A percentile compares a stretch with the other conserved stretches of the same genome.
Conservation (phyloP, 148 eudicot species). For the Rhododendron simsii region DNA sequence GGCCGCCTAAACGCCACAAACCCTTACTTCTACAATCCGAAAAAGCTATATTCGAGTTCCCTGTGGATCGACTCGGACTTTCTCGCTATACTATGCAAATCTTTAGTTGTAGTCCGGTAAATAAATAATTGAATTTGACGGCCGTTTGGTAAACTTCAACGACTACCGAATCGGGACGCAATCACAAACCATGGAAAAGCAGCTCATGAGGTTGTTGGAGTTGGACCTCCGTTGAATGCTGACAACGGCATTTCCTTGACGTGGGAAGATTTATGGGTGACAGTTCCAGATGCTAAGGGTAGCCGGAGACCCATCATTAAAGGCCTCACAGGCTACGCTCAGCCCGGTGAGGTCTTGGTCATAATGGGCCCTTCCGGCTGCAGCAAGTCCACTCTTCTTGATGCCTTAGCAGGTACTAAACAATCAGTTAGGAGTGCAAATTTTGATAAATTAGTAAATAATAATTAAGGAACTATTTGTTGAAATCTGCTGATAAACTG, state of each 20-base stretch:
- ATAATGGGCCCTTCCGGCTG: slow-evolving; percentile 21
- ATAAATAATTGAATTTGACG: too few relatives aligned
- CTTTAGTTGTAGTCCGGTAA: too few relatives aligned
- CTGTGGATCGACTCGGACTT: too few relatives aligned
- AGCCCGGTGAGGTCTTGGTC: slow-evolving; percentile 12
- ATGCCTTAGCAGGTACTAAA: slow-evolving; percentile 10
- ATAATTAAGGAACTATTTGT: too few relatives aligned
- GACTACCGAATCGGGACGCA: too few relatives aligned
- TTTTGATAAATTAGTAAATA: too few relatives aligned
- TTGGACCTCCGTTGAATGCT: background rate
- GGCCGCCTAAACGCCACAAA: too few relatives aligned
- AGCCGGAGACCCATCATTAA: slow-evolving; percentile 13
- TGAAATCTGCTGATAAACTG: background rate
- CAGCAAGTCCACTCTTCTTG: slow-evolving; percentile 20
- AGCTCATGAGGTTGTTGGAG: background rate
- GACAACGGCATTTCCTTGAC: slow-evolving; percentile 8
- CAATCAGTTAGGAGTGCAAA: background rate
- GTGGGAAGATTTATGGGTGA: slow-evolving; percentile 21
- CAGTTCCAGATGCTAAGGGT: slow-evolving; percentile 1
- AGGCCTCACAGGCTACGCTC: slow-evolving; percentile 9
- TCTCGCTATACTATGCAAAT: too few relatives aligned
- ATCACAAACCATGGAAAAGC: background rate
- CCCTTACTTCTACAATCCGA: too few relatives aligned
- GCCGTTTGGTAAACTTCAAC: too few relatives aligned
- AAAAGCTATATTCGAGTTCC: too few relatives aligned